Evolutionary conservation across 257 asterid species (phyloP).

Genomic region (Jacaranda mimosifolia): DNA sequence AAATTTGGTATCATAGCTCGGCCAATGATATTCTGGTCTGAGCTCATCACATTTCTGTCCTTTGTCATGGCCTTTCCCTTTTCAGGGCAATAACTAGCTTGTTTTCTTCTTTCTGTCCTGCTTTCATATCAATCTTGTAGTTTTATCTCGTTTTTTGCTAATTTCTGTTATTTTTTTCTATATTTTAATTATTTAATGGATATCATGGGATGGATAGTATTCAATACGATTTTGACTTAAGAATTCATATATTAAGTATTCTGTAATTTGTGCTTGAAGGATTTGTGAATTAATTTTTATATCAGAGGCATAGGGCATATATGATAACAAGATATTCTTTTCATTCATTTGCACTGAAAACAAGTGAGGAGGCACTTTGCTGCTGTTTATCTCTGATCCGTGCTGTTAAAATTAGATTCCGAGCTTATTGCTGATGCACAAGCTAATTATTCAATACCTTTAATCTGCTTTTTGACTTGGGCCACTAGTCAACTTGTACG

Average conservation of each 20-base stretch:
- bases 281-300: not conserved
- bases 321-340: not conserved
- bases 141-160: not conserved
- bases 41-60: constrained; percentile 10
- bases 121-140: constrained; percentile 15
- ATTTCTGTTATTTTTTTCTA: not conserved
- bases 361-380: not conserved
- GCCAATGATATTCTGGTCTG: constrained; percentile 10
- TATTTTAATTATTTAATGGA: not conserved
- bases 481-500: not conserved
- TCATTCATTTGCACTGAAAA: constrained; percentile 1
- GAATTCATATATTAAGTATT: not conserved
- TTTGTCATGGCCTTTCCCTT: constrained; percentile 4
- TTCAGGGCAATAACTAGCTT: constrained; percentile 1
- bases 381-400: constrained; percentile 2
- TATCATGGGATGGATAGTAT: not conserved
- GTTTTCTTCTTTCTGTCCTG: not conserved
- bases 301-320: not conserved
- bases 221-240: not conserved
- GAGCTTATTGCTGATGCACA: not conserved
- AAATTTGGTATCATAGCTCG: not conserved
- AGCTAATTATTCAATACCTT: not conserved
- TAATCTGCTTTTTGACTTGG: constrained; percentile 21
- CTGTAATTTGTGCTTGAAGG: not conserved
- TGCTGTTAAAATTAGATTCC: not conserved